phyloP scores from a whole-genome alignment of 805 yeast genomes.

The Alloascoidea hylecoeti region DNA sequence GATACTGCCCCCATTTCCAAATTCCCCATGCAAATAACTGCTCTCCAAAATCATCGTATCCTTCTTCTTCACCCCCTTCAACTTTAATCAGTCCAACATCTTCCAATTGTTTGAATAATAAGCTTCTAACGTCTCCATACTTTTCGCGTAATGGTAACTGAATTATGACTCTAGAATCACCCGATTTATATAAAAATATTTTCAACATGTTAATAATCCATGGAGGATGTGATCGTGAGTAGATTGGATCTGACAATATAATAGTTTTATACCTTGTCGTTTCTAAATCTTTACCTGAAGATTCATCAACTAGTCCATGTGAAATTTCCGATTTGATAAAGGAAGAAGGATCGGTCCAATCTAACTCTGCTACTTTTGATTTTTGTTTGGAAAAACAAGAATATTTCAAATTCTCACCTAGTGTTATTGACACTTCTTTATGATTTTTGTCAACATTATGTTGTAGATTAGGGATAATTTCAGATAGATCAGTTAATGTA shows the following conservation, averaged over 20 bases:
- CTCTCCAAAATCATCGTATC: slow-evolving; percentile 78
- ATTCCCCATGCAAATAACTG: slow-evolving; percentile 28
- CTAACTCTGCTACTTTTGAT: slow-evolving; percentile 37
- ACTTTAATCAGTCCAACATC: slow-evolving; percentile 17
- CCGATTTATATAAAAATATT: slow-evolving; percentile 22
- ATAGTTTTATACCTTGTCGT: slow-evolving; percentile 29
- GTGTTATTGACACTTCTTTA: slow-evolving; percentile 7
- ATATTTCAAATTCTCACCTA: neutral
- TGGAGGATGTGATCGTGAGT: slow-evolving; percentile 68
- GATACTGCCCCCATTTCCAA: slow-evolving; percentile 10
- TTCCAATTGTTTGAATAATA: slow-evolving; percentile 40
- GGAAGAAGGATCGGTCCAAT: slow-evolving; percentile 58
- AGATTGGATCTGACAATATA: slow-evolving; percentile 78
- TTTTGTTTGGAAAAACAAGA: too few relatives aligned
- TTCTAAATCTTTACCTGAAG: slow-evolving; percentile 12
- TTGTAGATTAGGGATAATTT: slow-evolving; percentile 54
- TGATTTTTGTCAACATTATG: slow-evolving; percentile 45
- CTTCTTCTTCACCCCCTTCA: slow-evolving; percentile 34
- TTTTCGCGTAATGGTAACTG: slow-evolving; percentile 65
- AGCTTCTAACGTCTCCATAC: slow-evolving; percentile 50
- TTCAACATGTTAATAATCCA: slow-evolving; percentile 52
- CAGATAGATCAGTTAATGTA: slow-evolving; percentile 63
- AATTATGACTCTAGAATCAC: slow-evolving; percentile 35
- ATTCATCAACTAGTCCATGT: slow-evolving; percentile 2
- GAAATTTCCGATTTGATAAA: neutral